Percentiles rank a stretch among this genome's conserved stretches.
Conservation (phyloP, 192 early-diverging fungal genomes). For the Backusella circina region DNA sequence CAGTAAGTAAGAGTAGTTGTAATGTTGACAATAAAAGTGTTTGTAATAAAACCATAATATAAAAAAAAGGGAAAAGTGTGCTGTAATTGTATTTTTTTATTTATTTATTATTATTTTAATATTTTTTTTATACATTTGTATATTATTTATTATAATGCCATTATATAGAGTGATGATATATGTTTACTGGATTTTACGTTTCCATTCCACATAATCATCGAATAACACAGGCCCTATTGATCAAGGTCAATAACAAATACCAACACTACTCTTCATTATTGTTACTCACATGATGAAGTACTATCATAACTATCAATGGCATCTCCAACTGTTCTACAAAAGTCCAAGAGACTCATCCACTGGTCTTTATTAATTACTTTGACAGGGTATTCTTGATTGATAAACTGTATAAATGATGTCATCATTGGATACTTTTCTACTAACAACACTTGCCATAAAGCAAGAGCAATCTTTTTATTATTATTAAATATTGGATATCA, state of each 20-base stretch:
- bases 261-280: background rate
- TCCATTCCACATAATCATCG: slow-evolving; percentile 32
- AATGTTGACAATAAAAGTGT: background rate
- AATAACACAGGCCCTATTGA: slow-evolving; percentile 24
- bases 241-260: background rate
- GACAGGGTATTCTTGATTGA: slow-evolving; percentile 14
- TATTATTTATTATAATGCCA: background rate
- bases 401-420: slow-evolving; percentile 8
- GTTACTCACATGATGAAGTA: slow-evolving; percentile 27
- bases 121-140: background rate
- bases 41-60: background rate
- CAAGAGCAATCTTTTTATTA: slow-evolving; percentile 14
- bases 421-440: slow-evolving; percentile 11
- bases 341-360: slow-evolving; percentile 26
- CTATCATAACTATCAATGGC: slow-evolving; percentile 18
- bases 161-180: too few relatives aligned
- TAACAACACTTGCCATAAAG: slow-evolving; percentile 20
- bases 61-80: background rate
- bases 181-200: background rate
- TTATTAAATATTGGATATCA: background rate
- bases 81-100: background rate
- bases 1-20: background rate
- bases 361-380: slow-evolving; percentile 34
- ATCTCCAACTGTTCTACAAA: slow-evolving; percentile 10
- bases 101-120: background rate